Base-by-base conservation (phyloP, 768 basidiomycete genomes). In the Botryobasidium botryosum region DNA sequence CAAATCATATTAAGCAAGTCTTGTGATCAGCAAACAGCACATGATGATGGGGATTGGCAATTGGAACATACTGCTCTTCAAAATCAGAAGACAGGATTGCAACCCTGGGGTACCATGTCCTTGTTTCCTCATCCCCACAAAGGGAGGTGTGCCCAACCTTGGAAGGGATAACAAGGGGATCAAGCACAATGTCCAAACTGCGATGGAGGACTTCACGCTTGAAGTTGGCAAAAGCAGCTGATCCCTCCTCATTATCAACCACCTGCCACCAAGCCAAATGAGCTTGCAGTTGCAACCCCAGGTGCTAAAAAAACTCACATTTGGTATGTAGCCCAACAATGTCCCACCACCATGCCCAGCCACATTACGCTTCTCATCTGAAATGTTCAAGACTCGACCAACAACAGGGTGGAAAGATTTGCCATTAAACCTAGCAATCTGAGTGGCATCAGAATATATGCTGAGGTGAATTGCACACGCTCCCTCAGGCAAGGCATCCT, bases 341-440 rank as follows among this genome's bases (percentile, higher is more conserved):
- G 27, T 42, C 10, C 40, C 40, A 13, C 40, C 40, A 4, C 40
- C 40, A 28, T 42, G 40, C 18, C 40, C 40, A 5, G 24, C 7
- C 18, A 27, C 24, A 28, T 42, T 42, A 12, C 40, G 27, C 13
- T 25, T 42, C 2, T 18, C 2, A 13, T 21, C 40, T 10, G 40
- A 27, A 13, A 42, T 18, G 17, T 42, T 24, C 32, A 33, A 20
- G 2, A 38, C 25, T 6, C 36, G 17, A 6, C 21, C 36, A 20
- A 38, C 25, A 5, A 38, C 36, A 3, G 36, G 36, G 15, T 38
- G 36, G 25, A 38, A 38, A 18, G 36, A 21, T 2, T 24, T 20
- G 12, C 36, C 36, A 20, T 38, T 38, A 24, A 38, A 38, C 2
- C 21, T 21, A 4, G 36, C 21, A 21, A 38, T 24, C 3, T 20